Base-by-base conservation (phyloP, 2,329 filamentous ascomycete species). In the Colletotrichum truncatum region DNA sequence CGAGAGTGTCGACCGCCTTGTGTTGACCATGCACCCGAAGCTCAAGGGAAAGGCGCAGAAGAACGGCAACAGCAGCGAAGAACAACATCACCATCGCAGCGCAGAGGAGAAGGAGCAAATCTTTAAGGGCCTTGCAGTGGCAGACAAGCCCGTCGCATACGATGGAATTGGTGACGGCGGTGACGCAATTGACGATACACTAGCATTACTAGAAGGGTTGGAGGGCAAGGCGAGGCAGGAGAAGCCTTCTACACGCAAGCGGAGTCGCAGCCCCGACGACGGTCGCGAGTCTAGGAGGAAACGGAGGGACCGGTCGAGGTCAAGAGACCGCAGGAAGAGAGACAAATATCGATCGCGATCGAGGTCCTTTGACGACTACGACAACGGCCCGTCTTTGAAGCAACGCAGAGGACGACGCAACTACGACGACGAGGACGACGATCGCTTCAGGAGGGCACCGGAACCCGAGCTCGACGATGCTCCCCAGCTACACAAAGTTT, bases 111-210 rank as follows among this genome's bases (percentile, higher is more conserved):
- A 96, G 78, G 89, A 91, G 60, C 89, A 92, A 58, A 88, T 97
- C n/a, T 99, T 99, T 78, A 94, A 91, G 72, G 97, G 94, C 1
- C 85, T 99, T 53, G 87, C 94, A 7, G 86, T 99, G 46, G 93
- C 95, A 1, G 95, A 99, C 77, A 91, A 90, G 74, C 85, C 89
- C 30, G 74, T 75, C 1, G 70, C 70, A 5, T 68, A 76, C 25
- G 74, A 78, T 26, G 73, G 71, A 5, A 69, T 73, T 55, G 71
- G 71, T 8, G 75, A 76, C 46, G 82, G 81, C 64, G 81, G 80
- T 1, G 91, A 93, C 74, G 92, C 89, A 18, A 91, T 98, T 73
- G 96, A 98, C 73, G 94, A 99, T 77, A 97, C 96, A 0, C 89
- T 99, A 71, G 94, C 94, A 1, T 85, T 97, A 72, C 78, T 99